phyloP scores from a whole-genome alignment of 2,329 filamentous ascomycete genomes.

The Tolypocladium ovalisporum region DNA sequence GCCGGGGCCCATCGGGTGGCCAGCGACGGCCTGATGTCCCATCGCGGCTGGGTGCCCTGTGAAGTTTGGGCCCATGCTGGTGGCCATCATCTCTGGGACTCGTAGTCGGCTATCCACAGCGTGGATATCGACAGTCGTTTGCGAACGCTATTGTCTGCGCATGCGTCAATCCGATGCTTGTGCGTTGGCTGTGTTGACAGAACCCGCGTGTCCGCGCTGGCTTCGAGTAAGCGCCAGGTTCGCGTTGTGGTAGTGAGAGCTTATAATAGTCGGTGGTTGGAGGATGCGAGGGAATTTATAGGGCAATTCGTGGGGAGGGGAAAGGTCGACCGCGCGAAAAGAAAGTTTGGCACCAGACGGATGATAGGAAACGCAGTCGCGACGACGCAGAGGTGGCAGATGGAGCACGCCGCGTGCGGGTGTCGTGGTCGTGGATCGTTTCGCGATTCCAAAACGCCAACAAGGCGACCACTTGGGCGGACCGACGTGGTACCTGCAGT shows the following conservation, averaged over 20 bases:
- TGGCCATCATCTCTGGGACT: conserved; percentile 52
- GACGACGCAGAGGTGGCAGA: background rate
- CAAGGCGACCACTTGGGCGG: background rate
- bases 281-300: conserved; percentile 8
- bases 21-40: conserved; percentile 59
- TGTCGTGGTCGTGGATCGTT: conserved; percentile 4
- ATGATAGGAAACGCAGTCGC: background rate
- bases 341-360: background rate
- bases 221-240: background rate
- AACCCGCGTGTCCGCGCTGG: background rate
- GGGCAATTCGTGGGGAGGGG: background rate
- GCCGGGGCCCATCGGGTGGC: conserved; percentile 51
- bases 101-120: conserved; percentile 42
- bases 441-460: conserved; percentile 4
- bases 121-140: conserved; percentile 45
- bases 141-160: conserved; percentile 37
- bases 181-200: background rate
- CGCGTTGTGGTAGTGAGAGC: conserved; percentile 1
- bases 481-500: background rate
- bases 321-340: background rate
- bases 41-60: conserved; percentile 59
- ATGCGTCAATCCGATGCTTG: conserved; percentile 13
- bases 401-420: background rate
- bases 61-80: conserved; percentile 52
- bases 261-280: conserved; percentile 4